Base-by-base conservation (phyloP, 2,329 filamentous ascomycete species). In the Penicillium aurantiogriseum region DNA sequence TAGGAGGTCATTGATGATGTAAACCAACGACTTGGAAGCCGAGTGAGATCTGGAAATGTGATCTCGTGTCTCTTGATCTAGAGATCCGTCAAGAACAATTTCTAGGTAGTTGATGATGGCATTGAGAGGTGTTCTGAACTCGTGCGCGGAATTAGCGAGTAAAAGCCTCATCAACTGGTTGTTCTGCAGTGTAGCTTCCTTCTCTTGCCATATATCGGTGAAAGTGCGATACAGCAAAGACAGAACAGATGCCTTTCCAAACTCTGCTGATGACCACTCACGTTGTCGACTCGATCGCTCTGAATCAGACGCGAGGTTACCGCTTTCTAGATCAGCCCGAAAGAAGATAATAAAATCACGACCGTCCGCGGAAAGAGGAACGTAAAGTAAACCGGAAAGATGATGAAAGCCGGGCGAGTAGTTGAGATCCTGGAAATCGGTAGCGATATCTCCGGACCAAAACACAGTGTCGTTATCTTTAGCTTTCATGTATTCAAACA, bases 71-170 rank as follows among this genome's bases (percentile, higher is more conserved):
- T 95, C 91, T 38, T 85, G 79, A 61, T 95, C 91, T 3, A 96
- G 79, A 0, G 80, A 77, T 0, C 90, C 90, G 74, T 96, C 92
- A 1, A 96, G 77, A 0, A 91, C 91, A 63, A 96, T 95, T 65
- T 96, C 91, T 1, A 96, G 82, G 65, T 94, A 96, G 65, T 96
- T 96, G 74, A 96, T 95, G 67, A 96, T 95, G n/a, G 91, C 91
- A 65, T 96, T 96, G 2, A 96, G 77, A 0, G 91, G 91, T 0
- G 91, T 96, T 48, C 92, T 86, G 13, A 96, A 91, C 76, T 96
- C 91, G 63, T 96, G 92, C 0, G 91, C 91, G 0, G 91, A 94
- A 64, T 96, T 96, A 4, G 91, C 89, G 17, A 96, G 80, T 2
- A 96, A 74, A 4, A 96, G 75, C 49, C 85, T 81, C 2, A 90